phyloP scores from a whole-genome alignment of 768 basidiomycete species.

The Macrolepiota dolichaula region DNA sequence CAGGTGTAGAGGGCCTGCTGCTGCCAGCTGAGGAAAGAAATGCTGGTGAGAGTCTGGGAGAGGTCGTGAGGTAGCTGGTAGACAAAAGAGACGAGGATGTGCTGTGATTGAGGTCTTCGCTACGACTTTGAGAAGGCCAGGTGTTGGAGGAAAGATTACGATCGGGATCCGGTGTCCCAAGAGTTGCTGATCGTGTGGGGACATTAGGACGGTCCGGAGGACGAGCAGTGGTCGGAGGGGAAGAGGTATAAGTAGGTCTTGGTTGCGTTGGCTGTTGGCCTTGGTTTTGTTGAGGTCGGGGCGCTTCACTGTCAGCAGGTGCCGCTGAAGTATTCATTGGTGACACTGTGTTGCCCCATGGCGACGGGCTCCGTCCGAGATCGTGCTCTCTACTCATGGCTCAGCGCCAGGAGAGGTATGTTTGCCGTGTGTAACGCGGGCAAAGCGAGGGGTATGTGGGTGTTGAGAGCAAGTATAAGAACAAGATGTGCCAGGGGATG shows the following conservation, averaged over 20 bases:
- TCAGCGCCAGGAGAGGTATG: not conserved
- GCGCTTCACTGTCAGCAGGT: constrained; percentile 14
- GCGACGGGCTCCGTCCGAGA: constrained; percentile 27
- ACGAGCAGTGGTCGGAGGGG: constrained; percentile 32
- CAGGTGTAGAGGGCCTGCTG: constrained; percentile 56
- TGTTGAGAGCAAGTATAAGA: constrained; percentile 10
- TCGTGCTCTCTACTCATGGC: constrained; percentile 39
- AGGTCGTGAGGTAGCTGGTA: constrained; percentile 22
- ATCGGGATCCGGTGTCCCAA: constrained; percentile 52
- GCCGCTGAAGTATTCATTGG: constrained; percentile 9
- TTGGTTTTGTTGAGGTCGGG: constrained; percentile 19
- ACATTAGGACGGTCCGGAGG: constrained; percentile 49
- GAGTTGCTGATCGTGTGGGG: constrained; percentile 65
- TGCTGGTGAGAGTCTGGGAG: constrained; percentile 41
- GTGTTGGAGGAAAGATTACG: constrained; percentile 39
- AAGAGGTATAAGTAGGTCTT: constrained; percentile 30
- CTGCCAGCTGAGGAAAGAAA: constrained; percentile 39
- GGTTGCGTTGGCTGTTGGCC: constrained; percentile 14
- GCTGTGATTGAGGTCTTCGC: constrained; percentile 69
- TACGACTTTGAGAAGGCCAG: constrained; percentile 51
- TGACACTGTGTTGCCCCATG: constrained; percentile 18
- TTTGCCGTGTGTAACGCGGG: not conserved
- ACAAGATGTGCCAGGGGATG: constrained; percentile 10
- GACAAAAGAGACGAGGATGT: constrained; percentile 24
- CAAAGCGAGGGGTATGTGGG: not conserved